These are phyloP conservation scores for Teratosphaeria pseudoeucalypti DNA, from an alignment of 2,329 filamentous ascomycete species.

Conservation along the genomic window DNA sequence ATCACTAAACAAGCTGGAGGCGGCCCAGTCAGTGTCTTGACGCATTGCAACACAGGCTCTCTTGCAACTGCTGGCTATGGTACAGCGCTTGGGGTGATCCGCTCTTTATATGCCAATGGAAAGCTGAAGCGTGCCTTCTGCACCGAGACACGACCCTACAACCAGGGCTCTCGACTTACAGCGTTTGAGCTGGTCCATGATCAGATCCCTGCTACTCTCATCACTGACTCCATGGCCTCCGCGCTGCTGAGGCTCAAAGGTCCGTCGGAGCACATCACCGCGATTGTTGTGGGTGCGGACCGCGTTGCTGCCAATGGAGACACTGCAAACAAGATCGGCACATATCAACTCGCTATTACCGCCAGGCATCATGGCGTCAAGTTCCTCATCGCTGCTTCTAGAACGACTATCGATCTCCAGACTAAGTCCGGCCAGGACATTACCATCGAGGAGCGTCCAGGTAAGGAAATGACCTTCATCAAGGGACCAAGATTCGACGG, in stretches of 20 bases:
- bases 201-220: constrained; percentile 76
- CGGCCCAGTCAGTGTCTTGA: constrained; percentile 67
- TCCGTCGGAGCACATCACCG: constrained; percentile 56
- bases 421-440: constrained; percentile 72
- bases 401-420: constrained; percentile 81
- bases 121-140: constrained; percentile 79
- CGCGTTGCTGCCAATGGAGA: constrained; percentile 93
- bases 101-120: constrained; percentile 58
- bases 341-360: constrained; percentile 83
- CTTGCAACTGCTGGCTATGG: constrained; percentile 96
- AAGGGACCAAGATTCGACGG: constrained; percentile 58
- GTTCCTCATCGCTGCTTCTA: constrained; percentile 88
- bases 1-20: constrained; percentile 51
- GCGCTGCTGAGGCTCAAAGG: constrained; percentile 63
- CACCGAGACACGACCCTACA: constrained; percentile 94
- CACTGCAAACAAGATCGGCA: constrained; percentile 97
- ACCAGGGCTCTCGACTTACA: constrained; percentile 89
- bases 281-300: constrained; percentile 89
- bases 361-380: constrained; percentile 81
- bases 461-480: constrained; percentile 73
- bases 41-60: constrained; percentile 96
- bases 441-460: constrained; percentile 77
- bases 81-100: constrained; percentile 87
- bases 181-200: constrained; percentile 96
- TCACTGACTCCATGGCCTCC: constrained; percentile 95